A percentile compares a stretch with the other conserved stretches of the same genome.
Evolutionary conservation across 2,329 filamentous ascomycete genomes (phyloP).

Genomic region (Diaporthe aspalathi): DNA sequence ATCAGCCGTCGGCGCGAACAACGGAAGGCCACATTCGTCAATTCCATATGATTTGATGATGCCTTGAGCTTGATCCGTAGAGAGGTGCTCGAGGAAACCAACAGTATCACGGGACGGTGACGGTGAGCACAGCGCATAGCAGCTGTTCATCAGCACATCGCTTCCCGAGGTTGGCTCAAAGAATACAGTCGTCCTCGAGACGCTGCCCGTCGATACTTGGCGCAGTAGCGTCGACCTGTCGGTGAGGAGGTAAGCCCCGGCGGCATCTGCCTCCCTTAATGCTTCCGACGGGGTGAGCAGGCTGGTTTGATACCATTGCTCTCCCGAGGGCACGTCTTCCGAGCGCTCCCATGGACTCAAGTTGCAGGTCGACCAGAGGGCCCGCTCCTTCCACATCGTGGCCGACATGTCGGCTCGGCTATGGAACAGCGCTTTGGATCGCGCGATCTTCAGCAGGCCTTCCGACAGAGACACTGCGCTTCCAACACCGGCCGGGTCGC

Average conservation of each 20-base stretch:
- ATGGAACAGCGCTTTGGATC: conserved; percentile 16
- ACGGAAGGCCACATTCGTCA: conserved; percentile 6
- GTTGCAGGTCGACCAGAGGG: conserved; percentile 13
- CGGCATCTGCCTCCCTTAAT: conserved; percentile 21
- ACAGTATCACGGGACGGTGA: not conserved
- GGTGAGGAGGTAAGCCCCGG: conserved; percentile 35
- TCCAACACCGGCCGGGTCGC: conserved; percentile 25
- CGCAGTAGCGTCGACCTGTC: conserved; percentile 38
- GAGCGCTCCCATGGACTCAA: conserved; percentile 28
- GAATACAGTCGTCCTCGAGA: conserved; percentile 31
- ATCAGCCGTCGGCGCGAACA: conserved; percentile 23
- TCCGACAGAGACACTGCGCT: not conserved
- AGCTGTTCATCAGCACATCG: conserved; percentile 36
- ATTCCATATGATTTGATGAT: conserved; percentile 19
- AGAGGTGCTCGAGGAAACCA: conserved; percentile 30
- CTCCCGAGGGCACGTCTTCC: not conserved
- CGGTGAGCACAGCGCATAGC: conserved; percentile 28
- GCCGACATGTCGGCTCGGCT: conserved; percentile 35
- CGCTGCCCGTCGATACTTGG: conserved; percentile 27
- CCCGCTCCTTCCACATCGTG: conserved; percentile 36
- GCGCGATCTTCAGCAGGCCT: conserved; percentile 18
- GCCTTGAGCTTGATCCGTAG: conserved; percentile 5
- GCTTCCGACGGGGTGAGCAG: conserved; percentile 33
- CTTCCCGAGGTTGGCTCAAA: conserved; percentile 29
- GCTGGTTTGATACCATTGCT: conserved; percentile 33